phyloP scores from a whole-genome alignment of 164 flowering plant genomes.

The Saururus chinensis region DNA sequence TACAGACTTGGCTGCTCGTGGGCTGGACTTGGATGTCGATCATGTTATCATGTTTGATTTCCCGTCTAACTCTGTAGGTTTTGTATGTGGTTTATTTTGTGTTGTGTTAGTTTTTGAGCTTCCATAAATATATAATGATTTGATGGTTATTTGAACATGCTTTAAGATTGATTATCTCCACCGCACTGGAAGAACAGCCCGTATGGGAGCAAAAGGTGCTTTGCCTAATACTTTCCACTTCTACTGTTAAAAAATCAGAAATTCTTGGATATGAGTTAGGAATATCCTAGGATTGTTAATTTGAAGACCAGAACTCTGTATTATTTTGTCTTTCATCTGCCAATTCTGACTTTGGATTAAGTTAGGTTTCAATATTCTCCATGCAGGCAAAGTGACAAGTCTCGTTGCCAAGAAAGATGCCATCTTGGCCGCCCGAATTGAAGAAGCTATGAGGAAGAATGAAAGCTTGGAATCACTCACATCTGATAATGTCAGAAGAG shows the following conservation, averaged over 20 bases:
- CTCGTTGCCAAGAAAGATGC: slow-evolving; percentile 64
- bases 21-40: slow-evolving; percentile 95
- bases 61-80: slow-evolving; percentile 74
- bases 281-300: neutral
- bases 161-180: slow-evolving; percentile 94
- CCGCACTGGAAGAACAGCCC: slow-evolving; percentile 99
- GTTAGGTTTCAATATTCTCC: neutral
- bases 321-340: neutral
- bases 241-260: neutral
- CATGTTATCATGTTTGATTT: slow-evolving; percentile 99
- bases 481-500: slow-evolving; percentile 43
- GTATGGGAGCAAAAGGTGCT: slow-evolving; percentile 99
- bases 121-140: neutral
- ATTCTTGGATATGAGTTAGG: neutral
- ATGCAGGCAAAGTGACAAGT: slow-evolving; percentile 88
- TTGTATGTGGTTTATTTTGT: neutral
- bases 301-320: neutral
- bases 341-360: neutral
- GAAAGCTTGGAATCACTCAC: slow-evolving; percentile 88
- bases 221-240: neutral
- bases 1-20: slow-evolving; percentile 96
- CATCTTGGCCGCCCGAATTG: slow-evolving; percentile 57
- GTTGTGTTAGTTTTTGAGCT: neutral
- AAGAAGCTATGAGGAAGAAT: slow-evolving; percentile 80
- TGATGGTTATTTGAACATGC: slow-evolving; percentile 3